These are phyloP conservation scores for Talaromyces marneffei DNA, from an alignment of 2,329 filamentous ascomycete genomes.

Conservation along the genomic window DNA sequence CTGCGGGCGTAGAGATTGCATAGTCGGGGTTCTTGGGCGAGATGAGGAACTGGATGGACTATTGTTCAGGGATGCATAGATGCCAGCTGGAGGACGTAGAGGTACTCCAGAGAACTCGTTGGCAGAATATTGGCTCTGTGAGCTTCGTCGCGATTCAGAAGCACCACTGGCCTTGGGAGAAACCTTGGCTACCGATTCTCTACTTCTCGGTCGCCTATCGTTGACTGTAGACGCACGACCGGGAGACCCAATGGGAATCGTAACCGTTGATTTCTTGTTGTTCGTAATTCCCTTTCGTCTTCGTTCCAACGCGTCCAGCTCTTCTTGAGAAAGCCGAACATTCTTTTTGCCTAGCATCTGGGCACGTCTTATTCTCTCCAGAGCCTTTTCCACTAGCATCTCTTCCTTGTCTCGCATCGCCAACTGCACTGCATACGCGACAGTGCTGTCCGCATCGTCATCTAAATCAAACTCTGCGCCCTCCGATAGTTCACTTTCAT, in stretches of 20 bases:
- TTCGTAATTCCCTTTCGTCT: slow-evolving; percentile 39
- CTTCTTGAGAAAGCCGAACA: slow-evolving; percentile 71
- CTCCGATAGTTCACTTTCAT: slow-evolving; percentile 38
- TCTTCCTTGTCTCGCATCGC: slow-evolving; percentile 64
- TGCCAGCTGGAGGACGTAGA: not conserved
- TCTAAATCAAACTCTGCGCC: slow-evolving; percentile 50
- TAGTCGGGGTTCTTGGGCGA: slow-evolving; percentile 42
- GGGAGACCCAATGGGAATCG: not conserved
- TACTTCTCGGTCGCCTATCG: slow-evolving; percentile 16
- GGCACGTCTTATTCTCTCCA: slow-evolving; percentile 73
- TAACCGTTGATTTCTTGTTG: slow-evolving; percentile 13
- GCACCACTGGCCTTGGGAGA: slow-evolving; percentile 9
- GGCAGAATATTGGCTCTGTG: slow-evolving; percentile 3
- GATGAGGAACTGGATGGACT: slow-evolving; percentile 32
- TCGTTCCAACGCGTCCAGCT: slow-evolving; percentile 73
- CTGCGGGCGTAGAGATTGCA: slow-evolving; percentile 34
- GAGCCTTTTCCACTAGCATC: slow-evolving; percentile 66
- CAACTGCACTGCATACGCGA: slow-evolving; percentile 46
- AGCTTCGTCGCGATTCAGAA: slow-evolving; percentile 33
- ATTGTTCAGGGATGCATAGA: slow-evolving; percentile 23
- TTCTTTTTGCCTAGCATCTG: slow-evolving; percentile 69
- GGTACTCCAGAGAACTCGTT: slow-evolving; percentile 2
- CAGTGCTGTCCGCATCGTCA: slow-evolving; percentile 45
- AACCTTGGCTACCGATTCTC: slow-evolving; percentile 16
- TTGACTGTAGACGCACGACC: not conserved